Evolutionary conservation across 1,139 yeast genomes (phyloP).

Genomic region (Zhuliangozyma blackwelliae): DNA sequence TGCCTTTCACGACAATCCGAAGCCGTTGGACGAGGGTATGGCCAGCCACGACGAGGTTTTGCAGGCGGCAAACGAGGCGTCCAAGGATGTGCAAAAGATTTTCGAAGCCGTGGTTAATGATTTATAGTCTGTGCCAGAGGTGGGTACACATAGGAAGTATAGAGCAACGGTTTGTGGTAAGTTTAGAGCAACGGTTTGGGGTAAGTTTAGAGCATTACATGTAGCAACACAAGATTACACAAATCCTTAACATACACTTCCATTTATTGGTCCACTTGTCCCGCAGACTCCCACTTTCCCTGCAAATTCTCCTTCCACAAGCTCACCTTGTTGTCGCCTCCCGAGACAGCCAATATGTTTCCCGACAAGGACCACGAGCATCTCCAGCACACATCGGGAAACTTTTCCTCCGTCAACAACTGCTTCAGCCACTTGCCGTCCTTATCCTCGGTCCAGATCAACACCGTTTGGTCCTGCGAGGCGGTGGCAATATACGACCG

Average conservation of each 20-base stretch:
- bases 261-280: conserved; percentile 86
- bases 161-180: no score
- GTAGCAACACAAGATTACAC: no score
- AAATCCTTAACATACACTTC: no score
- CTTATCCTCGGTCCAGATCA: conserved; percentile 82
- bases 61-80: conserved; percentile 76
- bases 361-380: conserved; percentile 98
- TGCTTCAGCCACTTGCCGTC: conserved; percentile 79
- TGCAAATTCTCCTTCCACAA: conserved; percentile 93
- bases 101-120: conserved; percentile 61
- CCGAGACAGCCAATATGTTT: conserved; percentile 89
- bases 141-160: background rate
- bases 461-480: conserved; percentile 92
- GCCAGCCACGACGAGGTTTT: conserved; percentile 90
- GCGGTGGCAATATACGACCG: conserved; percentile 96
- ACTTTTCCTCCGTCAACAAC: conserved; percentile 68
- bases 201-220: no score
- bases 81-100: conserved; percentile 69
- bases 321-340: conserved; percentile 94
- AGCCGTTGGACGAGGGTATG: conserved; percentile 64
- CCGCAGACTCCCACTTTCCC: conserved; percentile 96
- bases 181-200: no score
- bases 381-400: conserved; percentile 98
- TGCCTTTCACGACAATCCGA: conserved; percentile 54
- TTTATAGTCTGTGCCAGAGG: conserved; percentile 15